A percentile compares a stretch with the other conserved stretches of the same genome.
These are phyloP conservation scores for Spiraea crenata DNA, from an alignment of 331 rosid species.

Conservation along the genomic window DNA sequence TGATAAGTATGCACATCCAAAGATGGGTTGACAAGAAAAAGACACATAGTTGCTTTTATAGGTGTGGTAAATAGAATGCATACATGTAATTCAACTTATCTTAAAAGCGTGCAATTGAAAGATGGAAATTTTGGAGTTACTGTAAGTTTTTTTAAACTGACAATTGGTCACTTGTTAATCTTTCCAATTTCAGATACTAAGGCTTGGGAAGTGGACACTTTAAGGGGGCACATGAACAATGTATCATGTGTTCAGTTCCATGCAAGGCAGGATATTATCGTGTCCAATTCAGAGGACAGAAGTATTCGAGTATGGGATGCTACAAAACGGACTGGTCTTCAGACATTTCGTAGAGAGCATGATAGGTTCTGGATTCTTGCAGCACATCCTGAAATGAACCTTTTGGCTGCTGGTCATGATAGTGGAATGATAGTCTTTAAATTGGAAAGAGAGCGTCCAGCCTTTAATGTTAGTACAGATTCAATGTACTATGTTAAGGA, in stretches of 20 bases:
- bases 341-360: slow-evolving; percentile 66
- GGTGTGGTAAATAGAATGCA: background rate
- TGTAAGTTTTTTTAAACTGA: background rate
- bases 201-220: slow-evolving; percentile 97
- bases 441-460: slow-evolving; percentile 24
- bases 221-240: slow-evolving; percentile 98
- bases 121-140: background rate
- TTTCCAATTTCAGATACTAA: slow-evolving; percentile 68
- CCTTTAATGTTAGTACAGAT: slow-evolving; percentile 22
- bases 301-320: slow-evolving; percentile 99
- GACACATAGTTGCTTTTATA: background rate
- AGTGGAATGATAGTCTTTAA: slow-evolving; percentile 26
- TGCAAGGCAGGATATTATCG: slow-evolving; percentile 88
- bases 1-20: background rate
- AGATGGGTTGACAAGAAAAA: background rate
- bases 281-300: slow-evolving; percentile 96
- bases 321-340: slow-evolving; percentile 87
- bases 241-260: slow-evolving; percentile 93
- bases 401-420: slow-evolving; percentile 30
- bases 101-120: background rate
- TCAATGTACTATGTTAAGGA: slow-evolving; percentile 19
- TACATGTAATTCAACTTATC: background rate
- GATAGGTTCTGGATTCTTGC: slow-evolving; percentile 30
- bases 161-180: background rate
- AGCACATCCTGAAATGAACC: slow-evolving; percentile 29